Evolutionary conservation across 2,329 filamentous ascomycete genomes (phyloP), one percentile per base, ranked within the genome.

Genomic region (Gyromitra esculenta): DNA sequence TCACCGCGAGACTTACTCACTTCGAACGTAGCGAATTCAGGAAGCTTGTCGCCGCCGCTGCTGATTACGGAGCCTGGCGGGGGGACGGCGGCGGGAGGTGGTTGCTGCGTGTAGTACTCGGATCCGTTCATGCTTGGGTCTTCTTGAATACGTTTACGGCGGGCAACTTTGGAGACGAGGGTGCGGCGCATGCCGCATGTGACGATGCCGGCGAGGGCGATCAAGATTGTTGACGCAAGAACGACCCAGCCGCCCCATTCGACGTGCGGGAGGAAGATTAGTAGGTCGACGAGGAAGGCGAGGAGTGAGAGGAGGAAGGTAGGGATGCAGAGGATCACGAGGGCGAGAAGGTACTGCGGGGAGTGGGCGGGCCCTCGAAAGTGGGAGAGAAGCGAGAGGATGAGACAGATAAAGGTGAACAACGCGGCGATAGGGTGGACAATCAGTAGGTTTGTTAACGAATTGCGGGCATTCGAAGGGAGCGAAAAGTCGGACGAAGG

Each of bases 61-160:
- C 25, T 37, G 8, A 31, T 48, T 11, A 56, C 31, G 43, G 66
- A 48, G 43, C 39, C 31, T 5, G 65, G 65, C 7, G 67, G 41
- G 11, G 65, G 60, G 1, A 66, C 50, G 18, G 78, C 37, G 9
- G 37, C 25, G 13, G 57, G 31, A n/a, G 43, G 70, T 15, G 45
- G 48, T 18, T 91, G 89, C 75, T 91, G 89, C 75, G 91, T 88
- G 81, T 91, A 91, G 84, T 96, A 97, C 83, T 91, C 97, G 81
- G 96, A 90, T 37, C 95, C 95, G 82, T 92, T 98, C 94, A 98
- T 98, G 83, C 98, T 94, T 6, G 94, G 93, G 82, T 98, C 97
- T 83, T 96, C 92, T 1, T 90, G 93, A 82, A 98, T 96, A 59
- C 93, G 89, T 86, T 91, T 93, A 87, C 96, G 94, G 78, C 94